A percentile compares a stretch with the other conserved stretches of the same genome.
These are phyloP conservation scores for Colletotrichum agaves DNA, from an alignment of 2,329 filamentous ascomycete species.

Conservation along the genomic window DNA sequence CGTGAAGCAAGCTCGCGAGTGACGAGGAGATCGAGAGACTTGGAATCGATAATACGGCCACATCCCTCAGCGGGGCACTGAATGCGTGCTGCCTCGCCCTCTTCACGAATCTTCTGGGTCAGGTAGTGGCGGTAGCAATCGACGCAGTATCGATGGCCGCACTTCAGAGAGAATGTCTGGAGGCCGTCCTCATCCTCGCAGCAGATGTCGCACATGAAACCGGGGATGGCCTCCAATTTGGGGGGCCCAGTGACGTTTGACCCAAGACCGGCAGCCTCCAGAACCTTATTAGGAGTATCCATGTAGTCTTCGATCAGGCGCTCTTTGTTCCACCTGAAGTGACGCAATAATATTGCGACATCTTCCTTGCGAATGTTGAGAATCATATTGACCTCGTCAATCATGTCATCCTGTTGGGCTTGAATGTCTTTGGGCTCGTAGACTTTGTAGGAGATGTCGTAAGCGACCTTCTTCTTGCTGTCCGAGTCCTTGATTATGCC, in stretches of 20 bases:
- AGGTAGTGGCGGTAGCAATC: constrained; percentile 94
- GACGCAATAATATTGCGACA: constrained; percentile 86
- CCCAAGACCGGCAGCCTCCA: constrained; percentile 86
- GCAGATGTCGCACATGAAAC: constrained; percentile 94
- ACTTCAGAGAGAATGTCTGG: constrained; percentile 92
- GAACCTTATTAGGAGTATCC: constrained; percentile 82
- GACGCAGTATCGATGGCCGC: constrained; percentile 91
- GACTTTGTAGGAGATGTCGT: constrained; percentile 87
- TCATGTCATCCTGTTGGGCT: constrained; percentile 83
- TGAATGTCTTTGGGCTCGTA: constrained; percentile 85
- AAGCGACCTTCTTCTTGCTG: constrained; percentile 78
- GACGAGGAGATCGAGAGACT: constrained; percentile 83
- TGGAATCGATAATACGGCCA: constrained; percentile 89
- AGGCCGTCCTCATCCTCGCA: constrained; percentile 86
- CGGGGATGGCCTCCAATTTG: constrained; percentile 75
- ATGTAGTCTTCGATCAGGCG: constrained; percentile 95
- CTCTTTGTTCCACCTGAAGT: constrained; percentile 97
- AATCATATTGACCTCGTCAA: constrained; percentile 91
- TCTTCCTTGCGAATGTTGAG: constrained; percentile 90
- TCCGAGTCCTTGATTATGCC: constrained; percentile 70
- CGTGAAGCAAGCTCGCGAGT: constrained; percentile 65
- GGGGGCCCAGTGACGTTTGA: constrained; percentile 70
- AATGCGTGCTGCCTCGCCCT: constrained; percentile 94
- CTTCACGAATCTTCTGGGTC: constrained; percentile 90
- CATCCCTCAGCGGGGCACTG: constrained; percentile 92